Percentiles rank a stretch among this genome's conserved stretches.
Evolutionary conservation across 805 yeast genomes (phyloP).

Genomic region (Metschnikowia sp.): DNA sequence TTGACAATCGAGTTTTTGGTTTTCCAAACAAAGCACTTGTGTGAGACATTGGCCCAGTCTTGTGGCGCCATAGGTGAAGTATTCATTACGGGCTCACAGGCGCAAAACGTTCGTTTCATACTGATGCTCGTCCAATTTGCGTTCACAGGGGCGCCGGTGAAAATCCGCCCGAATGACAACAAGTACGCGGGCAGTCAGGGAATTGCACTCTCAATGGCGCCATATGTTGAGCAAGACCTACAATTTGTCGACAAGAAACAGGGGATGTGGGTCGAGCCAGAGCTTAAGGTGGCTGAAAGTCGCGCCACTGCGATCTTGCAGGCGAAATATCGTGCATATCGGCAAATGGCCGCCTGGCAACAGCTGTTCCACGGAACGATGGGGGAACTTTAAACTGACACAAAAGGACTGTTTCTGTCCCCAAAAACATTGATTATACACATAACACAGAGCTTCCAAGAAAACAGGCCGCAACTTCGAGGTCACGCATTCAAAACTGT

Average conservation of each 20-base stretch:
- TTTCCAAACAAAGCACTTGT: constrained; percentile 45
- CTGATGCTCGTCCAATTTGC: constrained; percentile 8
- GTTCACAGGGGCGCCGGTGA: constrained; percentile 2
- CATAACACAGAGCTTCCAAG: too few species aligned
- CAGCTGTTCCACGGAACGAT: constrained; percentile 6
- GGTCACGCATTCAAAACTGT: too few species aligned
- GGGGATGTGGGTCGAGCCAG: too few species aligned
- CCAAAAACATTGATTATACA: too few species aligned
- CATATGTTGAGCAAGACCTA: not conserved
- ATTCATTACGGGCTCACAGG: constrained; percentile 53
- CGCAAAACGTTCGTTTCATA: constrained; percentile 32
- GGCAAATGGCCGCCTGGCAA: constrained; percentile 14
- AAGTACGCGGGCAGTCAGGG: constrained; percentile 12
- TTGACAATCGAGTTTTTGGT: constrained; percentile 48
- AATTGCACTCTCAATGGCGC: constrained; percentile 4
- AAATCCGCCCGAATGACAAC: not conserved
- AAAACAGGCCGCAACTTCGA: too few species aligned
- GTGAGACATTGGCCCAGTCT: constrained; percentile 21
- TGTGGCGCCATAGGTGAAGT: constrained; percentile 29
- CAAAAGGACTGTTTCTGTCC: too few species aligned
- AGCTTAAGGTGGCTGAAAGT: too few species aligned
- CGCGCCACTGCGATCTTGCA: not conserved
- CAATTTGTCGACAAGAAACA: too few species aligned
- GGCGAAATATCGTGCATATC: constrained; percentile 9
- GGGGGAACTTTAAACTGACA: not conserved